These are phyloP conservation scores for Apophysomyces ossiformis DNA, from an alignment of 371 early-diverging fungal species.

Conservation along the genomic window DNA sequence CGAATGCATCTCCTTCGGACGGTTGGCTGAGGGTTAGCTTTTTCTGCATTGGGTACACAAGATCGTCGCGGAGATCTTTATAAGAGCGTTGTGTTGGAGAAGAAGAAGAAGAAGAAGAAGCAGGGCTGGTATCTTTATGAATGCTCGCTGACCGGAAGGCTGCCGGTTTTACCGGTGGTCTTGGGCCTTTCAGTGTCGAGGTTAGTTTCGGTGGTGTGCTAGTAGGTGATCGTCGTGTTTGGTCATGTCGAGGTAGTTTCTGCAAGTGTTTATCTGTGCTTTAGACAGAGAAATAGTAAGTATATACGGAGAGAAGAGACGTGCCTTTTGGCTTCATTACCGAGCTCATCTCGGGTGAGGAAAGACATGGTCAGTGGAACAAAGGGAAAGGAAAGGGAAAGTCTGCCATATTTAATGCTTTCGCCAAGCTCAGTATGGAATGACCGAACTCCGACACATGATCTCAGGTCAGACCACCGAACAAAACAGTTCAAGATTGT, in stretches of 20 bases:
- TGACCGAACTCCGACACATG: no score
- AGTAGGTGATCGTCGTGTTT: conserved; percentile 6
- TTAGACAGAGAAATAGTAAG: background rate
- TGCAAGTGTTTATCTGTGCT: conserved; percentile 15
- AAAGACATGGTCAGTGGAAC: conserved; percentile 10
- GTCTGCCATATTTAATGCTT: background rate
- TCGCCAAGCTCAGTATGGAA: no score
- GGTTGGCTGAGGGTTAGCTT: conserved; percentile 8
- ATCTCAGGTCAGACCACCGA: no score
- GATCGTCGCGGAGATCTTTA: conserved; percentile 20
- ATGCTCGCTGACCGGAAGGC: conserved; percentile 14
- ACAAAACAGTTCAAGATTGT: no score
- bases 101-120: conserved; percentile 7
- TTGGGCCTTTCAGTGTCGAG: conserved; percentile 21
- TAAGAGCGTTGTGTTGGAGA: background rate
- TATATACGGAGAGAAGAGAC: background rate
- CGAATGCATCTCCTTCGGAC: conserved; percentile 26
- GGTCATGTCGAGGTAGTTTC: conserved; percentile 11
- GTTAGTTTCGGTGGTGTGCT: background rate
- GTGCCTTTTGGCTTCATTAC: background rate
- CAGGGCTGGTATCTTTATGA: background rate
- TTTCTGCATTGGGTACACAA: conserved; percentile 29
- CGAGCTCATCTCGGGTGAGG: conserved; percentile 18
- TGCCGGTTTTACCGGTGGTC: conserved; percentile 24
- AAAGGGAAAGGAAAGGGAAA: background rate